Base-by-base conservation (phyloP, 2,329 filamentous ascomycete genomes). In the Diaporthe amygdali region DNA sequence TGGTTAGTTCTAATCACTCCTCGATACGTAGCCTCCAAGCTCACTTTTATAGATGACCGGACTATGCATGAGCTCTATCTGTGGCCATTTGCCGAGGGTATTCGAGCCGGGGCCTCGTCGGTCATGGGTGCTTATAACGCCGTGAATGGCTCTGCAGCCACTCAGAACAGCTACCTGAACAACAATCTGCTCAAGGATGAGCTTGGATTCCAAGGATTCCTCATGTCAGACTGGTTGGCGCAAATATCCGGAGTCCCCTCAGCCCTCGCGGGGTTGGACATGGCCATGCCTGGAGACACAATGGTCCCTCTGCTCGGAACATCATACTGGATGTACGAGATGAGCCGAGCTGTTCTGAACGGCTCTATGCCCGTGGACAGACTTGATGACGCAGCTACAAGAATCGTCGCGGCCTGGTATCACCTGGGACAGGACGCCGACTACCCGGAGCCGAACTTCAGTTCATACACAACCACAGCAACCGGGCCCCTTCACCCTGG, bases 221-320 rank as follows among this genome's bases (percentile, higher is more conserved):
- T 96, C 70, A 90, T 94, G 88, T 90, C 88, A n/a, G 94, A 97
- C 79, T 96, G 93, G 93, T 83, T 94, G 22, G 93, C 93, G 3
- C 93, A 95, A 78, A 86, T 92, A 73, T 91, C 90, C 10, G 94
- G 94, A 7, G 92, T 96, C 17, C 90, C 88, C 22, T 91, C 91
- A 74, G 92, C 93, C 5, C 83, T 96, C 14, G 91, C 92, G 49
- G 93, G 94, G 2, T 85, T 96, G 10, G 94, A 96, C 73, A 86
- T 88, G 77, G 86, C 85, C 63, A 88, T 87, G 78, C 87, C 86
- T 0, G 87, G 87, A 20, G 93, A 95, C 37, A 85, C 86, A 1
- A 86, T 82, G 70, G 79, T 90, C 51, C 87, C 88, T 0, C 79
- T 90, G 9, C 75, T 87, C 10, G 89, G 88, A 6, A 78, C 80